Percentiles rank a stretch among this genome's conserved stretches.
These are phyloP conservation scores for Coemansia sp. DNA, from an alignment of 192 early-diverging fungal genomes.

Conservation along the genomic window DNA sequence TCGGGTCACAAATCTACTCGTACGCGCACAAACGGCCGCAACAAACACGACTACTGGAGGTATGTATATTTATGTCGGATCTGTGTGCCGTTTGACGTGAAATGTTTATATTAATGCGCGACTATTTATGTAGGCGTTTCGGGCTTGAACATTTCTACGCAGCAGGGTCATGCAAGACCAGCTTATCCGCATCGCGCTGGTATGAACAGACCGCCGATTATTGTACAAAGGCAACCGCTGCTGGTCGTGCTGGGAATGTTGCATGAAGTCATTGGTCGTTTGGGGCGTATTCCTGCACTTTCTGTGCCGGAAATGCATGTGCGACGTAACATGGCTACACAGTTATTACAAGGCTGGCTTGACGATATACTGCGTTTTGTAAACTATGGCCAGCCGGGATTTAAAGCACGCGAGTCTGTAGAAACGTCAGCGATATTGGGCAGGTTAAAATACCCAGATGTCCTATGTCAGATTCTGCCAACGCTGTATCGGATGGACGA, in stretches of 20 bases:
- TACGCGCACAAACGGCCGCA: too few relatives aligned
- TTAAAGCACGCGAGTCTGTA: not conserved
- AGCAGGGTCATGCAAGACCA: too few relatives aligned
- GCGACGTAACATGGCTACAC: not conserved
- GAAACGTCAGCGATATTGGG: not conserved
- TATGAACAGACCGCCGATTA: not conserved
- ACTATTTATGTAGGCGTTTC: not conserved
- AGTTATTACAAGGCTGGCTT: not conserved
- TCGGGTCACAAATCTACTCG: too few relatives aligned
- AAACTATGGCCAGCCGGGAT: not conserved
- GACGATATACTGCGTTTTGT: not conserved
- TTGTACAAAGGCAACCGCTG: not conserved
- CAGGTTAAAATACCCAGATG: not conserved
- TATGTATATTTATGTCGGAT: too few relatives aligned
- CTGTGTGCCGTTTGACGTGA: too few relatives aligned
- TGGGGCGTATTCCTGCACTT: not conserved
- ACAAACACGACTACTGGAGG: too few relatives aligned
- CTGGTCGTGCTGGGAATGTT: not conserved
- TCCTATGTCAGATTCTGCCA: conserved; percentile 3
- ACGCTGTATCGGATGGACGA: conserved; percentile 1
- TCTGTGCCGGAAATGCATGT: not conserved
- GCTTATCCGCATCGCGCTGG: not conserved
- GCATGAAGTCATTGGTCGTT: not conserved
- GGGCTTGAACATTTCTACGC: too few relatives aligned
- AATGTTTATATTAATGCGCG: too few relatives aligned